Percentiles rank a stretch among this genome's conserved stretches.
Conservation (phyloP, 2,329 filamentous ascomycete species). For the Endocalyx cinctus region DNA sequence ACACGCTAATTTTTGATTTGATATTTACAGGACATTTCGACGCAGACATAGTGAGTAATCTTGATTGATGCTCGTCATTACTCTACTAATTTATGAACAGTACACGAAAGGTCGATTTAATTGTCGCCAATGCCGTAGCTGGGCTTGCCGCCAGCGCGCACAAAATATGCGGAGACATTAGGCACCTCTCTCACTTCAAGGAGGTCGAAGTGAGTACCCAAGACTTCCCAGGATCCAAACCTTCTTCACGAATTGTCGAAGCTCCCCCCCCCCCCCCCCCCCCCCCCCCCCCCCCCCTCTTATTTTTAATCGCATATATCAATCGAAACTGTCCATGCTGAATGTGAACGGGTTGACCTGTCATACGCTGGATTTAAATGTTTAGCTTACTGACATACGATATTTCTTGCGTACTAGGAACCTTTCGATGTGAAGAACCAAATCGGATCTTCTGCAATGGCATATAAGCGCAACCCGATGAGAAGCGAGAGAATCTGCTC, state of each 20-base stretch:
- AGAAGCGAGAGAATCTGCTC: conserved; percentile 31
- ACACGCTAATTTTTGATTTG: too few species aligned
- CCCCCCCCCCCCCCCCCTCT: too few species aligned
- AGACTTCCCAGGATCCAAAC: too few species aligned
- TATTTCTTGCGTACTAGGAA: too few species aligned
- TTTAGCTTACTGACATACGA: too few species aligned
- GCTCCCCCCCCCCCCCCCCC: too few species aligned
- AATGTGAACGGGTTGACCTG: too few species aligned
- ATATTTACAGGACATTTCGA: too few species aligned
- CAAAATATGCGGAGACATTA: conserved; percentile 69
- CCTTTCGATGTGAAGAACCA: conserved; percentile 69
- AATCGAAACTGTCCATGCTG: too few species aligned
- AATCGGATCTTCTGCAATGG: conserved; percentile 58
- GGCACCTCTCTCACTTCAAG: conserved; percentile 70
- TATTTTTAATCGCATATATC: too few species aligned
- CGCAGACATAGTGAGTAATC: conserved; percentile 56
- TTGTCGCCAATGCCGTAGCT: conserved; percentile 74
- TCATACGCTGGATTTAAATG: too few species aligned
- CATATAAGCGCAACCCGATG: conserved; percentile 29
- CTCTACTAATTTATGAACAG: not conserved
- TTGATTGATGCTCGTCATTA: not conserved
- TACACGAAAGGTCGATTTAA: conserved; percentile 76
- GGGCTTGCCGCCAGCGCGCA: conserved; percentile 76
- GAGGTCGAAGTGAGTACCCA: conserved; percentile 83
- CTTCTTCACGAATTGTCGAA: too few species aligned